phyloP scores from a whole-genome alignment of 177 flowering plant species.

The Telopea speciosissima region DNA sequence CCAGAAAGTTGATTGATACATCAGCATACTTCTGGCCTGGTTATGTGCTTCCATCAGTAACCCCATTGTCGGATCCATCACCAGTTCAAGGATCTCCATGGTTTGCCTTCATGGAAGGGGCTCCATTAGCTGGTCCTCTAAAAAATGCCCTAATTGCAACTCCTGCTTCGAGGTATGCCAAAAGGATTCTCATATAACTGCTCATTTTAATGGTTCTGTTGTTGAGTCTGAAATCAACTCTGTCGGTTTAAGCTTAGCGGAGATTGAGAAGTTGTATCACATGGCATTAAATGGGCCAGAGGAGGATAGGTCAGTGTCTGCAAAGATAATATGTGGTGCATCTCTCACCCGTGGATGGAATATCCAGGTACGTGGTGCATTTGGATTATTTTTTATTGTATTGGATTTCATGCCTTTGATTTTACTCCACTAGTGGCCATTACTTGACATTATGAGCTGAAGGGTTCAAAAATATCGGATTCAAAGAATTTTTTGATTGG shows the following conservation, averaged over 20 bases:
- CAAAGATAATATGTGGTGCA: slow-evolving; percentile 75
- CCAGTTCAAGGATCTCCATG: slow-evolving; percentile 50
- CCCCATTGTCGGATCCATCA: slow-evolving; percentile 28
- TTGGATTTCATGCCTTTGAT: neutral
- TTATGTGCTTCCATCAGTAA: slow-evolving; percentile 35
- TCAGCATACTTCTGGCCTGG: slow-evolving; percentile 78
- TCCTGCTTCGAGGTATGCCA: slow-evolving; percentile 69
- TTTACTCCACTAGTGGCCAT: neutral
- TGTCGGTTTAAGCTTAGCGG: slow-evolving; percentile 45
- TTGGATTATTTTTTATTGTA: neutral
- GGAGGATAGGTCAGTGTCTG: slow-evolving; percentile 61
- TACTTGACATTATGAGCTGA: too few relatives aligned
- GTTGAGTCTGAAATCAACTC: neutral
- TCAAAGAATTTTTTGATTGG: too few relatives aligned
- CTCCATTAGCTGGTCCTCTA: slow-evolving; percentile 38
- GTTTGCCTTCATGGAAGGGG: slow-evolving; percentile 66
- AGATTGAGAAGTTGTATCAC: slow-evolving; percentile 62
- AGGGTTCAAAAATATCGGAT: too few relatives aligned
- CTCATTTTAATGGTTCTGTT: neutral
- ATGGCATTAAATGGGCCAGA: slow-evolving; percentile 65
- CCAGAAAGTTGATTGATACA: slow-evolving; percentile 59
- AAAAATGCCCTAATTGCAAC: slow-evolving; percentile 37
- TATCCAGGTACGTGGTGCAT: slow-evolving; percentile 48
- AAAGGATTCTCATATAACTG: neutral
- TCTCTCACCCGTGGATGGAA: slow-evolving; percentile 73